Percentiles rank a stretch among this genome's conserved stretches.
Evolutionary conservation across 371 early-diverging fungal species (phyloP).

Genomic region (Syncephalastrum racemosum): DNA sequence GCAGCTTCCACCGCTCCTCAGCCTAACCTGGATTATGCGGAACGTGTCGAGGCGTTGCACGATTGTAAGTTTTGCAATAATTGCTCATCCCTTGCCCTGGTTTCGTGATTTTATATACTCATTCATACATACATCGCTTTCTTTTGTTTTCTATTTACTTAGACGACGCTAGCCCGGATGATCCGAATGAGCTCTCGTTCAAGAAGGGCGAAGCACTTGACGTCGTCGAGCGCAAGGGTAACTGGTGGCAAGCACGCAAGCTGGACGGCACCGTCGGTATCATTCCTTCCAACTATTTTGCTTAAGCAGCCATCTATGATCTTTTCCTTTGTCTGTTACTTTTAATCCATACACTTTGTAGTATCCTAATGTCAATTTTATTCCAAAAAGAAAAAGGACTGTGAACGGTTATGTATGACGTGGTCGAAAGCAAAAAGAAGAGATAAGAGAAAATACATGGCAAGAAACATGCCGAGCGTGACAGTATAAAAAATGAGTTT

Average conservation of each 20-base stretch:
- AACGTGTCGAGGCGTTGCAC: conserved; percentile 31
- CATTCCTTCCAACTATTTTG: conserved; percentile 71
- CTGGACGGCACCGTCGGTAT: conserved; percentile 79
- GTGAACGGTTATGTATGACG: too few relatives aligned
- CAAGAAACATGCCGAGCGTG: not conserved
- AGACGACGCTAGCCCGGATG: conserved; percentile 78
- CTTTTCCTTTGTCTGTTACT: conserved; percentile 4
- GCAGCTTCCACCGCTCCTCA: conserved; percentile 6
- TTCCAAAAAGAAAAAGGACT: not conserved
- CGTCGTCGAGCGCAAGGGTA: conserved; percentile 81
- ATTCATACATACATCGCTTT: not conserved
- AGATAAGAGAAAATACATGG: not conserved
- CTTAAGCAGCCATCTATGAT: not conserved
- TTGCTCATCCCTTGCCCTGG: not conserved
- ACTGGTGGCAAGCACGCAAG: conserved; percentile 91
- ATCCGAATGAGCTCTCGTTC: conserved; percentile 85
- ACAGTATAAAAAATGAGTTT: too few relatives aligned
- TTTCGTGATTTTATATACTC: not conserved
- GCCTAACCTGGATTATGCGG: conserved; percentile 25
- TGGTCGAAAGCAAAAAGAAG: not conserved
- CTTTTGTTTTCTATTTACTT: too few relatives aligned
- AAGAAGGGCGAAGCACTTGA: conserved; percentile 79
- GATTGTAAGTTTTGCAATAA: conserved; percentile 15
- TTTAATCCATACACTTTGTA: conserved; percentile 2
- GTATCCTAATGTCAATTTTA: not conserved